Evolutionary conservation across 1,139 yeast genomes (phyloP), one percentile per base, ranked within the genome.

Genomic region (Scheffersomyces insectosa): DNA sequence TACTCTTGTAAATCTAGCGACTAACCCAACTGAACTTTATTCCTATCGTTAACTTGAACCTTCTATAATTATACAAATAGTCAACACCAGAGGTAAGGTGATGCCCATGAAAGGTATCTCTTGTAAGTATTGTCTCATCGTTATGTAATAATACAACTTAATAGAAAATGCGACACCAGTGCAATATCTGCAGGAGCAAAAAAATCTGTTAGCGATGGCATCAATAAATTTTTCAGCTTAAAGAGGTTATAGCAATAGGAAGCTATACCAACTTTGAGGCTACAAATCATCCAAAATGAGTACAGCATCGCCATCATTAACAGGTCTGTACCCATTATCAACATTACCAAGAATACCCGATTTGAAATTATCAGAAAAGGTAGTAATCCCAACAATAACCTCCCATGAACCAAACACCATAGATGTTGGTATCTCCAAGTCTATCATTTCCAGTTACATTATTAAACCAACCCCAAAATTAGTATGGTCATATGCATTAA

Each of bases 401-500:
- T 57, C 62, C 28, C 44, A 58, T 40, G 61, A 62, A 33, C 57
- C 64, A 12, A 51, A 66, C 25, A 55, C 63, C 23, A 59, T 74
- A 31, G 82, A 83, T 55, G 64, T 88, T 33, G 95, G 90, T 37
- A 77, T 88, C 31, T 84, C 95, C 23, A 89, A 88, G 45, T 85
- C 95, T 36, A 82, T 86, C 43, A 73, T 90, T 41, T 81, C 88
- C 14, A 80, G 84, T 44, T 86, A 84, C 58, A 70, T 86, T 29
- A 75, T 88, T 41, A 82, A 80, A 54, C 97, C 97, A 31, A 82
- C 95, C 10, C 96, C 96, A 11, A 85, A 82, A 56, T 68, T 88
- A 53, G 68, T 82, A 36, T 86, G 93, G 86, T 82, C 89, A 1
- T 77, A 79, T 56, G 80, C 93, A 4, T 71, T 87, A 33, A 78